Conservation (phyloP, 2,329 filamentous ascomycete genomes). For the Lecanoromycetidae sp. region DNA sequence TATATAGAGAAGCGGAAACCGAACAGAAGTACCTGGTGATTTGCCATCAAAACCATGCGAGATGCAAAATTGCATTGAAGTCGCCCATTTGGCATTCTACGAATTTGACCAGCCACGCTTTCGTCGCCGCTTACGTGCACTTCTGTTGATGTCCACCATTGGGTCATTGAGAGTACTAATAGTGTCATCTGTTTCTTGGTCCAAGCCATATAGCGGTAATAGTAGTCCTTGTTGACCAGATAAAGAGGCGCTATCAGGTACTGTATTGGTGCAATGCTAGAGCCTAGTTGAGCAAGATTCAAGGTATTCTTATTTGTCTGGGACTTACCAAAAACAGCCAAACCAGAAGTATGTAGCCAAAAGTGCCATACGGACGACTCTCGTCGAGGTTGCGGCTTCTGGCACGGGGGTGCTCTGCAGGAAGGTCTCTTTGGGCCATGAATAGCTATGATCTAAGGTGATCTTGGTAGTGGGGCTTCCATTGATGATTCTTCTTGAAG, state of each 20-base stretch:
- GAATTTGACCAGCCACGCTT: constrained; percentile 1
- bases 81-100: background rate
- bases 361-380: background rate
- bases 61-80: constrained; percentile 3
- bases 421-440: background rate
- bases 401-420: background rate
- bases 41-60: constrained; percentile 7
- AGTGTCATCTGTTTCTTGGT: constrained; percentile 10
- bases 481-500: background rate
- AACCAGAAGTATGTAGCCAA: constrained; percentile 3
- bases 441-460: background rate
- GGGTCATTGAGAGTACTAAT: constrained; percentile 7
- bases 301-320: background rate
- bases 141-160: constrained; percentile 8
- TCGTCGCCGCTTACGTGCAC: constrained; percentile 8
- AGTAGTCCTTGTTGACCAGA: constrained; percentile 5
- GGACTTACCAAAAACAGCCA: constrained; percentile 1
- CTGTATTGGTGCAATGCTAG: constrained; percentile 5
- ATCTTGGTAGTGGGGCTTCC: background rate
- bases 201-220: constrained; percentile 9
- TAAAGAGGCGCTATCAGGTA: constrained; percentile 7
- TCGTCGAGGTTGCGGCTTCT: background rate
- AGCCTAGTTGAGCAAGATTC: background rate
- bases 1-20: background rate
- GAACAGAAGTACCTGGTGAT: constrained; percentile 4